Base-by-base conservation (phyloP, 2,329 filamentous ascomycete genomes). In the Ciborinia camelliae region DNA sequence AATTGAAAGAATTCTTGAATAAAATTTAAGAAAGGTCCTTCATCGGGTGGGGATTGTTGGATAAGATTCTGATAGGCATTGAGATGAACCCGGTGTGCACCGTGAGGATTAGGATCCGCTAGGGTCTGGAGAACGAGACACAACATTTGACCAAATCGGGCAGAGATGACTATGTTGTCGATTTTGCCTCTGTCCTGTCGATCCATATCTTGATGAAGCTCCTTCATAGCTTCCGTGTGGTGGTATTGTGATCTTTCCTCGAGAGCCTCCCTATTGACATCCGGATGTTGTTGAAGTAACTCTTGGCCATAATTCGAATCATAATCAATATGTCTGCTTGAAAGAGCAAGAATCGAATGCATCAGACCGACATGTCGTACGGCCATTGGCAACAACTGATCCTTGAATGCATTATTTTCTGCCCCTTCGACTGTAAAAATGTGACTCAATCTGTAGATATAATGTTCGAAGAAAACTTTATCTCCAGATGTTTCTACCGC, bases 311-410 rank as follows among this genome's bases (percentile, higher is more conserved):
- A 85, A 0, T 84, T 81, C 0, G 84, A 83, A 5, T 82, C 80
- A 67, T 82, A 82, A 74, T 88, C 84, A 63, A 88, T 83, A 71
- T 96, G 92, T 66, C 88, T 92, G 70, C 90, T 90, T 45, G 92
- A 90, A 10, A 97, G 81, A 52, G 90, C 92, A 62, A 97, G 82
- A 58, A 97, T 86, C 14, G 92, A 95, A 75, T 97, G 92, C 92
- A 97, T 96, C 61, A 97, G 80, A 15, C 91, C 91, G 67, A 87
- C 83, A 74, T 96, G 89, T 66, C 88, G 82, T 50, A 90, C 86
- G 3, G 92, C 92, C 79, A 96, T 90, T 1, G 91, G 90, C 3
- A 96, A 81, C 43, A 97, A 80, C 69, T 95, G 88, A 69, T 92
- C 89, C 73, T 91, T 91, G 79, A 96, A 96, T 1, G 91, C 91